A percentile compares a stretch with the other conserved stretches of the same genome.
Conservation (phyloP, 306 rosid genomes). For the Spatholobus suberectus region DNA sequence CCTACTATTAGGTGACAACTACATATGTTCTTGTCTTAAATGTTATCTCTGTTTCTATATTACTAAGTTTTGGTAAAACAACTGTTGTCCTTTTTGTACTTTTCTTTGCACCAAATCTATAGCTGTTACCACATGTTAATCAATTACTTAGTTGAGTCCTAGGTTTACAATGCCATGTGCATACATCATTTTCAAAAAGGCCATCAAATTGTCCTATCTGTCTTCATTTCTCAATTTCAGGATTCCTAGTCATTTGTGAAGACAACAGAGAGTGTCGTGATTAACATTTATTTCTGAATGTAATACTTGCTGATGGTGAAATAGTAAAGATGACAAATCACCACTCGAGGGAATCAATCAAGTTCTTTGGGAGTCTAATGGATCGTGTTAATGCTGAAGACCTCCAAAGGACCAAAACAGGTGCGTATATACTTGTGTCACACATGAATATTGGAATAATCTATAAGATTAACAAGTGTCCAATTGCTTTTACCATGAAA, state of each 20-base stretch:
- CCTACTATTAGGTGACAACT: not conserved
- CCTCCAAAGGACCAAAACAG: constrained; percentile 61
- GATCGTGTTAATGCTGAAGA: constrained; percentile 52
- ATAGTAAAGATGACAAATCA: constrained; percentile 52
- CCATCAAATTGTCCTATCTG: not conserved
- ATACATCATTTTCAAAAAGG: constrained; percentile 9
- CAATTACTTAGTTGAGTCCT: not conserved
- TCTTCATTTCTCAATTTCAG: constrained; percentile 40
- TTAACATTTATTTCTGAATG: constrained; percentile 20
- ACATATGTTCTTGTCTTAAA: not conserved
- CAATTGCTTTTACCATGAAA: not conserved
- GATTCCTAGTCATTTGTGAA: constrained; percentile 31
- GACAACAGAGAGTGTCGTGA: not conserved
- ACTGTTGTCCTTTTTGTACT: not conserved
- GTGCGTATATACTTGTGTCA: constrained; percentile 34
- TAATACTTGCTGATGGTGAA: constrained; percentile 2
- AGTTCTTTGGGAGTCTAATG: constrained; percentile 43
- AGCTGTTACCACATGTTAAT: not conserved
- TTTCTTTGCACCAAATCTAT: not conserved
- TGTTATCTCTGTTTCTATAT: not conserved
- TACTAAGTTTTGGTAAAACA: not conserved
- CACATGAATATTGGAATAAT: constrained; percentile 15
- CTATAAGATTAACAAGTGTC: not conserved
- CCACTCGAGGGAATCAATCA: constrained; percentile 51
- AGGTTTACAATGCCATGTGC: constrained; percentile 22